Percentiles rank a stretch among this genome's conserved stretches.
phyloP scores from a whole-genome alignment of 2,329 filamentous ascomycete species.

The Alternaria brassicae region DNA sequence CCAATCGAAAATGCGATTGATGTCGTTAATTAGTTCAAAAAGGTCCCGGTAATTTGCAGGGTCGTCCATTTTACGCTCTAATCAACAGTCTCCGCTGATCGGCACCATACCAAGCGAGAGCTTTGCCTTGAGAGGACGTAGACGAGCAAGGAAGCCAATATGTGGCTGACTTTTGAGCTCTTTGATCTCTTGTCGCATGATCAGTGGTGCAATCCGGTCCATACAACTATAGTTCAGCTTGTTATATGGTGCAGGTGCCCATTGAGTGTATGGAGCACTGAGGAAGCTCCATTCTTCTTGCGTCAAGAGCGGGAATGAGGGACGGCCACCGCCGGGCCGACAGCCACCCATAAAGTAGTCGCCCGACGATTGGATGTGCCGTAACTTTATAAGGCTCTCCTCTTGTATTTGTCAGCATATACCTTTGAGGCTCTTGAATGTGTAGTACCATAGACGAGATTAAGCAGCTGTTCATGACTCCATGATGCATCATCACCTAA shows the following conservation, averaged over 20 bases:
- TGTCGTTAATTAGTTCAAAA: conserved; percentile 24
- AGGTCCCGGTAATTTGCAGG: conserved; percentile 24
- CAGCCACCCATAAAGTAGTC: conserved; percentile 11
- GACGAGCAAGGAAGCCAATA: conserved; percentile 10
- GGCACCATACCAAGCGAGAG: conserved; percentile 28
- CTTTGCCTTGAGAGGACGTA: conserved; percentile 21
- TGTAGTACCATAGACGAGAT: conserved; percentile 5
- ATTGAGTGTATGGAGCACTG: conserved; percentile 7
- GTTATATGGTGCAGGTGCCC: conserved; percentile 9
- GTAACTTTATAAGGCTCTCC: conserved; percentile 4
- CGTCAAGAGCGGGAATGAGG: conserved; percentile 18
- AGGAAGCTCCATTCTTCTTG: conserved; percentile 13
- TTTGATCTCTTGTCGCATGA: background rate
- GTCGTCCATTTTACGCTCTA: conserved; percentile 27
- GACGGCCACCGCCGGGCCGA: conserved; percentile 4
- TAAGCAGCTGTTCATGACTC: conserved; percentile 18
- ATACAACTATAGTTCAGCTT: background rate
- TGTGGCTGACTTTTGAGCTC: background rate
- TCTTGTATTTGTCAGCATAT: conserved; percentile 1
- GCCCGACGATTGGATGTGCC: background rate
- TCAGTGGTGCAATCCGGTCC: background rate
- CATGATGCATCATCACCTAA: conserved; percentile 21
- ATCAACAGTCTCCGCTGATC: conserved; percentile 24
- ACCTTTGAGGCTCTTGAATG: background rate
- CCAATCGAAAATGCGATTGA: conserved; percentile 20